These are phyloP conservation scores for Cairneyella variabilis DNA, from an alignment of 495 filamentous ascomycete species.

Conservation along the genomic window DNA sequence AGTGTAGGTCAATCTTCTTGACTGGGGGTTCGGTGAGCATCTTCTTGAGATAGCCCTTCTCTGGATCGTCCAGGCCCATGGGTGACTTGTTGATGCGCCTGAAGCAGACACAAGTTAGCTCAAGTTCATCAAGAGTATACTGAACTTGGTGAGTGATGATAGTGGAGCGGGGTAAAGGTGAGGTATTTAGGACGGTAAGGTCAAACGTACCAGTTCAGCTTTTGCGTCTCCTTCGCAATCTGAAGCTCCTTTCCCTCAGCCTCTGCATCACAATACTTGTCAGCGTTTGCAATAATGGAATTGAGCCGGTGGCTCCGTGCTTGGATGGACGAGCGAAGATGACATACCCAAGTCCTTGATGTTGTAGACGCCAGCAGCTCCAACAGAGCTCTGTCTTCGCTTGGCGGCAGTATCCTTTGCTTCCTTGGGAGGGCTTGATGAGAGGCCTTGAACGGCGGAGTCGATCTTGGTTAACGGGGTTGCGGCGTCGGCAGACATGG, in stretches of 20 bases:
- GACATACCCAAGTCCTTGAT: slow-evolving; percentile 80
- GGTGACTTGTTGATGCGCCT: slow-evolving; percentile 93
- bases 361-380: slow-evolving; percentile 63
- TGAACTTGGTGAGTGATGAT: slow-evolving; percentile 4
- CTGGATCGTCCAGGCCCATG: slow-evolving; percentile 57
- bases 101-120: neutral
- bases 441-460: slow-evolving; percentile 76
- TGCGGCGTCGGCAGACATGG: slow-evolving; percentile 24
- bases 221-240: slow-evolving; percentile 85
- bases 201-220: slow-evolving; percentile 74
- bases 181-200: neutral
- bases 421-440: slow-evolving; percentile 59
- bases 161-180: slow-evolving; percentile 9
- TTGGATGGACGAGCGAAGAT: neutral
- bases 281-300: slow-evolving; percentile 18
- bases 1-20: slow-evolving; percentile 90
- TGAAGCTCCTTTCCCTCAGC: slow-evolving; percentile 67
- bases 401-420: slow-evolving; percentile 31
- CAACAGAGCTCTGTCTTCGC: slow-evolving; percentile 63
- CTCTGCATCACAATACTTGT: slow-evolving; percentile 45
- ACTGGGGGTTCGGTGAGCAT: slow-evolving; percentile 73
- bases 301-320: slow-evolving; percentile 8
- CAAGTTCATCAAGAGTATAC: neutral
- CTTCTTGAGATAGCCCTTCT: slow-evolving; percentile 78
- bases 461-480: slow-evolving; percentile 71